Evolutionary conservation across 805 yeast species (phyloP), one percentile per base, ranked within the genome.

Genomic region (Priceomyces castillae): DNA sequence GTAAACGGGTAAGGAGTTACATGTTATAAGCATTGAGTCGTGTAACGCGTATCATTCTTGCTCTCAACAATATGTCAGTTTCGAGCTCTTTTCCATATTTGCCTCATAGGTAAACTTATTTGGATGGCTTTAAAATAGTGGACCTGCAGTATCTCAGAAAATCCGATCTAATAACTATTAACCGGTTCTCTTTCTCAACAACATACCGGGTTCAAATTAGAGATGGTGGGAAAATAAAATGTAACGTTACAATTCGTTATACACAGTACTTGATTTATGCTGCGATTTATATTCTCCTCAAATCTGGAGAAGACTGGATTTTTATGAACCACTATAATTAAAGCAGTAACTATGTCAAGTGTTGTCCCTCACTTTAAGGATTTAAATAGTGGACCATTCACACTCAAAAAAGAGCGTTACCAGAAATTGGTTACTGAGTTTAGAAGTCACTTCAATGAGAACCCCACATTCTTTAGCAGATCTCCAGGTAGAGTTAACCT

Each of bases 401-500:
- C 46, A 7, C 17, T 37, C 12, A 65, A 69, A 41, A 19, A 40
- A 6, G 20, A 43, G 3, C 56, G 77, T 42, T 72, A 65, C 44
- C 48, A 48, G 7, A 39, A 44, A 3, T 49, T 73, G 34, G 20
- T 42, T 1, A 22, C 46, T 7, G 39, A 48, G 2, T 77, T 69
- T 49, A 35, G 39, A 4, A 40, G 38, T 4, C 45, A 35, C 16
- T 70, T 62, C 40, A 33, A 45, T 12, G 53, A 53, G 19, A 53
- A 58, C 5, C 75, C 78, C 3, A 73, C 70, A 26, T 74, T 81
- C 54, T 61, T 79, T 30, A 65, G 81, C 17, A 69, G 89, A 40
- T 77, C 86, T 12, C 90, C 90, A n/a, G 90, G 90, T 25, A 67
- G 90, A 52, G 90, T 84, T 41, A 84, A 83, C 58, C 65, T 84